Evolutionary conservation across 2,329 filamentous ascomycete genomes (phyloP), one percentile per base, ranked within the genome.

Genomic region (Cladophialophora yegresii): DNA sequence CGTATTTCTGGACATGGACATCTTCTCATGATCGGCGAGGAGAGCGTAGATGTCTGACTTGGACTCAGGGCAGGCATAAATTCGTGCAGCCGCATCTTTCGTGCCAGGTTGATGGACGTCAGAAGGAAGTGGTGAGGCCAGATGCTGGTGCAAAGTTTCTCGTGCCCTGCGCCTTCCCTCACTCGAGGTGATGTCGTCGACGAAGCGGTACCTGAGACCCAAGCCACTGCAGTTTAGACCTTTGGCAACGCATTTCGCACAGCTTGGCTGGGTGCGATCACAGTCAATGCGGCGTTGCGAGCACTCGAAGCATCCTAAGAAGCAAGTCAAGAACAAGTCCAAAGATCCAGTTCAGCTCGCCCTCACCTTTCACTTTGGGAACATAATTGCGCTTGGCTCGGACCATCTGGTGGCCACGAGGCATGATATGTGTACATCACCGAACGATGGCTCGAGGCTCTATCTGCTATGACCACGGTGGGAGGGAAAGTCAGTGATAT

Each of bases 221-320:
- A 70, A 65, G 0, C 76, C 75, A 9, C 70, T 72, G 58, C 76
- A 77, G 0, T 65, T 53, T 2, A 77, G 58, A 0, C 74, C 74
- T 22, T 71, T 73, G 3, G 72, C 71, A 12, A 64, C 30, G 32
- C 76, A 77, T 56, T 77, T 77, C 0, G 50, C 40, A 58, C 76
- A 77, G 3, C 58, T 60, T 0, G 75, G 76, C 28, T 72, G 64
- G 7, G 68, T 69, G 12, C 69, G 61, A 63, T 77, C 76, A 60
- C 76, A 77, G 56, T 73, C 63, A 23, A 77, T 75, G 10, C 75
- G 74, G 8, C 76, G 74, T 50, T 75, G 71, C 4, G 72, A 72
- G 59, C 75, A 77, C 54, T 77, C 69, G 30, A 74, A 74, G 62
- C 76, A 77, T 9, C 76, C 75, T 33, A 13, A 28, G 20, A 50